Percentiles rank a stretch among this genome's conserved stretches.
These are phyloP conservation scores for Arabis alpina DNA, from an alignment of 345 rosid species.

Conservation along the genomic window DNA sequence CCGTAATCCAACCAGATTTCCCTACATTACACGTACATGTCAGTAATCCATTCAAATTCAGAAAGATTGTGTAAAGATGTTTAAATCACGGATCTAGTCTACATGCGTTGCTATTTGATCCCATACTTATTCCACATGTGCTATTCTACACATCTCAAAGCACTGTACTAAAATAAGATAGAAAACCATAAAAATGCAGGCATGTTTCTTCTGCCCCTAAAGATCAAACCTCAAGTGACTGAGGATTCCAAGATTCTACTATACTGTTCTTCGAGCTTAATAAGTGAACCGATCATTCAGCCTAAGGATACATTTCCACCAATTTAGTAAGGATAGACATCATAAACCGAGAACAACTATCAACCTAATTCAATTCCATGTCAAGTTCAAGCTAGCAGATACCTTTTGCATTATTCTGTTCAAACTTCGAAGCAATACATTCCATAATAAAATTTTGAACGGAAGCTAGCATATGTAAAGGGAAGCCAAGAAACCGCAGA, in stretches of 20 bases:
- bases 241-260: constrained; percentile 10
- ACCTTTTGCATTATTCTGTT: constrained; percentile 10
- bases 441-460: background rate
- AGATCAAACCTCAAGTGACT: constrained; percentile 14
- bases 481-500: background rate
- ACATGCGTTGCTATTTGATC: background rate
- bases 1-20: background rate
- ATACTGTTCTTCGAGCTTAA: constrained; percentile 2
- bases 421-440: background rate
- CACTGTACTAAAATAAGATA: background rate
- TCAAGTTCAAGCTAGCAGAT: background rate
- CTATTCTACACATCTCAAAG: constrained; percentile 2
- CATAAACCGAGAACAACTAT: constrained; percentile 1
- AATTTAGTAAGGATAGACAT: background rate
- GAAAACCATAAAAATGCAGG: constrained; percentile 10
- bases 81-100: background rate
- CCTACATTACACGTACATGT: constrained; percentile 6
- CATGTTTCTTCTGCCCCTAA: background rate
- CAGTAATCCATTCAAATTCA: constrained; percentile 13
- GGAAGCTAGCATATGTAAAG: background rate
- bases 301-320: background rate
- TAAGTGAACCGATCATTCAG: constrained; percentile 3
- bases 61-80: constrained; percentile 4
- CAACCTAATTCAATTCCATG: constrained; percentile 6
- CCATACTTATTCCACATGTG: background rate